Evolutionary conservation across 2,329 filamentous ascomycete species (phyloP).

Genomic region (Stagonosporopsis cucurbitacearum): DNA sequence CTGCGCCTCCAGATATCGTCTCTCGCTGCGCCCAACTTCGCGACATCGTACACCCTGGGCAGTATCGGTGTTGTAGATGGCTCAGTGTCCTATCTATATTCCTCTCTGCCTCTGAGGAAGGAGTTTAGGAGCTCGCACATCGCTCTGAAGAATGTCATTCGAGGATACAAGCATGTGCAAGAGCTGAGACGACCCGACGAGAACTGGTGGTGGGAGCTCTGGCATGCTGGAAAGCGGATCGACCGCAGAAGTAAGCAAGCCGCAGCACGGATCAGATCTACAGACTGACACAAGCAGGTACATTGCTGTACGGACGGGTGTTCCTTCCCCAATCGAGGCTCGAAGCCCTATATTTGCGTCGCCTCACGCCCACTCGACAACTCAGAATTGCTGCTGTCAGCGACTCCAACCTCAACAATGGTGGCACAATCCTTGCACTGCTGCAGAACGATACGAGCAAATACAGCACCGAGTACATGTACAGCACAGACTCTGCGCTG

Average conservation of each 20-base stretch:
- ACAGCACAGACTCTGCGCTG: slow-evolving; percentile 89
- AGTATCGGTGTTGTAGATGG: slow-evolving; percentile 92
- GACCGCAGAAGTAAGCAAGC: slow-evolving; percentile 54
- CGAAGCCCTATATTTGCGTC: slow-evolving; percentile 82
- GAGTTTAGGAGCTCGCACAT: slow-evolving; percentile 75
- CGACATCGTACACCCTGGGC: slow-evolving; percentile 89
- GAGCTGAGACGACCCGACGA: slow-evolving; percentile 65
- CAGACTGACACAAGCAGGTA: slow-evolving; percentile 52
- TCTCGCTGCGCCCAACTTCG: slow-evolving; percentile 89
- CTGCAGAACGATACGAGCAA: slow-evolving; percentile 84
- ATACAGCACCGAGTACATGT: slow-evolving; percentile 88
- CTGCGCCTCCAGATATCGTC: slow-evolving; percentile 88
- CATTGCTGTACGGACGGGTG: slow-evolving; percentile 76
- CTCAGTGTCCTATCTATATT: slow-evolving; percentile 96
- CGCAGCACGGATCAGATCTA: background rate
- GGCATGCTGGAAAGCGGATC: slow-evolving; percentile 58
- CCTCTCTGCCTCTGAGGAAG: slow-evolving; percentile 76
- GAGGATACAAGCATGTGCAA: slow-evolving; percentile 80
- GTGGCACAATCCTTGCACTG: slow-evolving; percentile 75
- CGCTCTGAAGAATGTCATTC: slow-evolving; percentile 76
- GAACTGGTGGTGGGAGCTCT: slow-evolving; percentile 60
- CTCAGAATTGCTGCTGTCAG: slow-evolving; percentile 82
- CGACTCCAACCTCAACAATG: slow-evolving; percentile 72
- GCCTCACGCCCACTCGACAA: slow-evolving; percentile 78
- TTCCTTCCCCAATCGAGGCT: slow-evolving; percentile 85